Conservation (phyloP, 2,329 filamentous ascomycete genomes). For the Fonsecaea pedrosoi region DNA sequence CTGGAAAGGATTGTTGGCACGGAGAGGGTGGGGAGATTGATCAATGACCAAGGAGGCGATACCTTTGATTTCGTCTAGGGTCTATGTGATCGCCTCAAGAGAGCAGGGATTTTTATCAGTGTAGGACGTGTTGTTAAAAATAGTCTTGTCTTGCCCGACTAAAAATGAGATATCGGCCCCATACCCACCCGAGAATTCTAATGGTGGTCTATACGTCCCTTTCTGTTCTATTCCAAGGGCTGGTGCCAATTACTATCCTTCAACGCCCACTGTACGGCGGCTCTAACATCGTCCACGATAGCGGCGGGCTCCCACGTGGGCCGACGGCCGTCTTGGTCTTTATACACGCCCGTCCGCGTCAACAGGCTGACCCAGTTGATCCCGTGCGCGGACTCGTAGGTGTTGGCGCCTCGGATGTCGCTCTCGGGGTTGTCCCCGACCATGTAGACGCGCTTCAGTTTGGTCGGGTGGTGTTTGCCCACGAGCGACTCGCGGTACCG, state of each 20-base stretch:
- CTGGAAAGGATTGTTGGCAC: conserved; percentile 87
- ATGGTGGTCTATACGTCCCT: conserved; percentile 4
- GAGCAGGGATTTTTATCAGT: background rate
- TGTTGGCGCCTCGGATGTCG: conserved; percentile 87
- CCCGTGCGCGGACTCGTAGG: conserved; percentile 69
- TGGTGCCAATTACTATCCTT: conserved; percentile 56
- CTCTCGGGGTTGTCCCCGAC: conserved; percentile 88
- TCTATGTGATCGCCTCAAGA: background rate
- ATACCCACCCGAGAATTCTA: background rate
- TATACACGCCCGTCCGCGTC: conserved; percentile 74
- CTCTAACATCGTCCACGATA: conserved; percentile 75
- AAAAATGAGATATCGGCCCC: background rate
- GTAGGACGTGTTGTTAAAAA: background rate
- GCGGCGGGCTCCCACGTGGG: conserved; percentile 68
- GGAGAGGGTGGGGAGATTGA: conserved; percentile 80
- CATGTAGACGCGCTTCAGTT: conserved; percentile 86
- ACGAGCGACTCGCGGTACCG: conserved; percentile 62
- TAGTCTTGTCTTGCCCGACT: background rate
- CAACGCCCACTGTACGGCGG: conserved; percentile 79
- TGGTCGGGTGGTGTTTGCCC: conserved; percentile 42
- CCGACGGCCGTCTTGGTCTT: conserved; percentile 55
- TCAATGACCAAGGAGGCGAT: conserved; percentile 79
- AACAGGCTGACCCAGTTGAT: conserved; percentile 67
- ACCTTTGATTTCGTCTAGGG: conserved; percentile 90
- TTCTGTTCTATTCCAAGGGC: conserved; percentile 18